Base-by-base conservation (phyloP, 2,329 filamentous ascomycete species). In the Eutypella sp. region DNA sequence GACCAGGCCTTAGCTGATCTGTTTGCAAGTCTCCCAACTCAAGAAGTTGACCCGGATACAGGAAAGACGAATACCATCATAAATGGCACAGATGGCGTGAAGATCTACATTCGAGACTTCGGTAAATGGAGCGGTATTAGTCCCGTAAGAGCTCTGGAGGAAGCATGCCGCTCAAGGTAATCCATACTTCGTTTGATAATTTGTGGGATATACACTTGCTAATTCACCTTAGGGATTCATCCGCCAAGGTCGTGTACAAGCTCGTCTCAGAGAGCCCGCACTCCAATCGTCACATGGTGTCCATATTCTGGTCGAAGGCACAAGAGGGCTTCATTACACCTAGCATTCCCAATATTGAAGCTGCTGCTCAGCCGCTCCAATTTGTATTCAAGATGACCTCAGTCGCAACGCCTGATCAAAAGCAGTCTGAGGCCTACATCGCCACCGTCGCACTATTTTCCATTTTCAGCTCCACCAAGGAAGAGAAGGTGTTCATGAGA, bases 381-480 rank as follows among this genome's bases (percentile, higher is more conserved):
- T 81, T 85, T 20, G 79, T 72, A 10, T 82, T 93, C 54, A 85
- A 83, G 36, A 96, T 96, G 85, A 74, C 70, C 4, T 75, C 76
- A 0, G 67, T 95, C 37, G 86, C 89, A 10, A 85, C 89, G 0
- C 81, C 89, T 0, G 85, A 89, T 44, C 56, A 74, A 11, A 82
- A 84, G 52, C 91, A 99, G 62, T 95, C 93, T 5, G 91, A 97
- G 64, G 84, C 85, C 1, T 97, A 85, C 56, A 78, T 93, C 36
- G 87, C 90, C 5, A 95, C 90, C 0, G 75, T 81, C 11, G 89
- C 87, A 2, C 69, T 99, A 2, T 96, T 95, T 62, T 76, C 87
- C 34, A 74, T 95, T 1, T 96, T 90, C 53, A 81, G 82, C 2
- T 77, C 83, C 15, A 68, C 80, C 0, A 93, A 89, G 56, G 92